Percentiles rank a stretch among this genome's conserved stretches.
phyloP scores from a whole-genome alignment of 371 early-diverging fungal genomes.

The Catenaria anguillulae region DNA sequence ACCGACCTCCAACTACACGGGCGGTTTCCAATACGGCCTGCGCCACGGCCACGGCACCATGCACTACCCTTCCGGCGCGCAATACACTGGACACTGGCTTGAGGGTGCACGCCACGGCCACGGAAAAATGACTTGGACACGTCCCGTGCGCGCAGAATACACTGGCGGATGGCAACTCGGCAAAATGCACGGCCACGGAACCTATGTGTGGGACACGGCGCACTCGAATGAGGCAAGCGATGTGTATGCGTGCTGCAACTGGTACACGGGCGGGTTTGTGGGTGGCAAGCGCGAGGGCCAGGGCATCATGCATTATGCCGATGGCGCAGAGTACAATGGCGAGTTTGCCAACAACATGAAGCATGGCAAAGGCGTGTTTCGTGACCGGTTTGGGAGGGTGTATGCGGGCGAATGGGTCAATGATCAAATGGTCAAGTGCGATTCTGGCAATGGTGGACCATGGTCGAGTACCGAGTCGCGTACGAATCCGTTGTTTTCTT shows the following conservation, averaged over 20 bases:
- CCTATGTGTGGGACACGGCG: constrained; percentile 3
- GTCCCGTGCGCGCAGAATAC: constrained; percentile 23
- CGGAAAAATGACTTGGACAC: constrained; percentile 28
- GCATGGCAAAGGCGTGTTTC: not conserved
- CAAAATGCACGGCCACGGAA: not conserved
- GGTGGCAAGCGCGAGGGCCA: constrained; percentile 23
- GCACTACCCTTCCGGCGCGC: constrained; percentile 31
- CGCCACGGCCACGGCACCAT: constrained; percentile 29
- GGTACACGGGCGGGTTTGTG: constrained; percentile 17
- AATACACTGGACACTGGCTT: constrained; percentile 31
- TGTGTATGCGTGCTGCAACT: too few relatives aligned
- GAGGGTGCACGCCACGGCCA: constrained; percentile 23
- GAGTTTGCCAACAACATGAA: constrained; percentile 32
- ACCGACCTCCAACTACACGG: constrained; percentile 8
- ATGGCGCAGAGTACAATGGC: constrained; percentile 25
- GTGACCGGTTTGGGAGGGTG: not conserved
- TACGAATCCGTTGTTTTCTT: too few relatives aligned
- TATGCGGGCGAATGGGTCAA: not conserved
- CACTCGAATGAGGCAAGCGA: too few relatives aligned
- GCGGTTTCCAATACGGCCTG: constrained; percentile 21
- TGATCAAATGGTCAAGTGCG: not conserved
- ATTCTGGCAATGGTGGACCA: too few relatives aligned
- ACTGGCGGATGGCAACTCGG: constrained; percentile 24
- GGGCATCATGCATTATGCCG: constrained; percentile 28
- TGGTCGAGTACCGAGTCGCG: too few relatives aligned